Evolutionary conservation across 306 rosid species (phyloP).

Genomic region (Elaeagnus macrophylla): DNA sequence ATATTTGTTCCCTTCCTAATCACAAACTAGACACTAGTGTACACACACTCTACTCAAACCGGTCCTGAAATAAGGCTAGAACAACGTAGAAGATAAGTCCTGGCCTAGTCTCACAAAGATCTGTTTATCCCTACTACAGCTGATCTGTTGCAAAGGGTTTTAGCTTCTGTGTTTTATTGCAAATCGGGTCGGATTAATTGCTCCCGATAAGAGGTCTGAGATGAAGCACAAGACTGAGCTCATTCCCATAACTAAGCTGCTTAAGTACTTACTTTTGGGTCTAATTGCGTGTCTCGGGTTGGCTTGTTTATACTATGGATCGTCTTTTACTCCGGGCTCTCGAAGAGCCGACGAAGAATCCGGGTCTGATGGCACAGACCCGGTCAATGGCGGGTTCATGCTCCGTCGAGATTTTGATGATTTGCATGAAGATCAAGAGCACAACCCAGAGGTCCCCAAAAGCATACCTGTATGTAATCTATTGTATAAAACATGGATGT

Average conservation of each 20-base stretch:
- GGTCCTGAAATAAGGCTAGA: no score
- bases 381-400: conserved; percentile 15
- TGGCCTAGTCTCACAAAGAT: no score
- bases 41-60: no score
- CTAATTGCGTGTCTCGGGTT: conserved; percentile 28
- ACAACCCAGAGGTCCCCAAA: conserved; percentile 25
- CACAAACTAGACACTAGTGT: no score
- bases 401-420: conserved; percentile 23
- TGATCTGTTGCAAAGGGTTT: no score
- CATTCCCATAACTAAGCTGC: conserved; percentile 14
- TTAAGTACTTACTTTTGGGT: conserved; percentile 25
- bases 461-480: conserved; percentile 33
- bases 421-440: conserved; percentile 23
- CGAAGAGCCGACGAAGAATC: conserved; percentile 31
- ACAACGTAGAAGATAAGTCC: no score
- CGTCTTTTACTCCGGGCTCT: conserved; percentile 41
- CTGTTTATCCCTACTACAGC: no score
- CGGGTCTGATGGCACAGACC: conserved; percentile 18
- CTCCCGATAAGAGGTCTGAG: neutral
- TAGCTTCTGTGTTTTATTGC: no score
- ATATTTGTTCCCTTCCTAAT: no score
- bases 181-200: no score
- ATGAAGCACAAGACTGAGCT: conserved; percentile 37
- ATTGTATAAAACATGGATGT: neutral
- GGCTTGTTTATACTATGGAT: conserved; percentile 34